These are phyloP conservation scores for Dactylis glomerata DNA, from an alignment of 176 grass and related monocot genomes.

Conservation along the genomic window DNA sequence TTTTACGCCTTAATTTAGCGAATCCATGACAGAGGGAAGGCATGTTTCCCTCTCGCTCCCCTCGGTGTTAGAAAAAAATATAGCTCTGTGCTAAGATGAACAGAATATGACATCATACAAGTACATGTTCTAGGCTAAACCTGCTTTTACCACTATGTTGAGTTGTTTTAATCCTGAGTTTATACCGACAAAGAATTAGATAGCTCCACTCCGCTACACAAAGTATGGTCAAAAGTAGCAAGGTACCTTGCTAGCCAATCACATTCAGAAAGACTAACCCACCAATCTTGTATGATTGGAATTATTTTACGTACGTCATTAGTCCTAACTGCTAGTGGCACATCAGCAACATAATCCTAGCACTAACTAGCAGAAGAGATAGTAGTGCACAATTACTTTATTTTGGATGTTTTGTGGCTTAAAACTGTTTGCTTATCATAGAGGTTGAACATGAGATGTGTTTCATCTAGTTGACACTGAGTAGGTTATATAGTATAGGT, in stretches of 20 bases:
- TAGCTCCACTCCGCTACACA: not conserved
- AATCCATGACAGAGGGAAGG: not conserved
- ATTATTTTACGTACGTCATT: conserved; percentile 12
- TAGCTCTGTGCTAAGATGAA: not conserved
- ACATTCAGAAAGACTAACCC: not conserved
- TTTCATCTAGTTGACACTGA: not conserved
- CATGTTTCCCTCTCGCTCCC: not conserved
- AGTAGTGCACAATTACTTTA: conserved; percentile 15
- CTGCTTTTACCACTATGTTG: not conserved
- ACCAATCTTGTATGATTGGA: conserved; percentile 24
- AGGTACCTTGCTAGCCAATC: not conserved
- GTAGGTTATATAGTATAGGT: not conserved
- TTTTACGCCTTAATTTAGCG: not conserved
- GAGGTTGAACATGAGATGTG: not conserved
- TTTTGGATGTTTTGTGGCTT: not conserved
- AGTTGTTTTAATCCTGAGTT: not conserved
- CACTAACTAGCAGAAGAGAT: conserved; percentile 32
- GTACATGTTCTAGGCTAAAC: not conserved
- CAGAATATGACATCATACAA: not conserved
- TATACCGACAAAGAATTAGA: not conserved
- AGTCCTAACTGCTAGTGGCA: conserved; percentile 29
- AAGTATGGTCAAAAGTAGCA: not conserved
- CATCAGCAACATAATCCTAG: conserved; percentile 3
- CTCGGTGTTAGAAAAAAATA: not conserved
- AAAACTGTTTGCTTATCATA: not conserved